Base-by-base conservation (phyloP, 768 basidiomycete genomes). In the Mycena galopus region DNA sequence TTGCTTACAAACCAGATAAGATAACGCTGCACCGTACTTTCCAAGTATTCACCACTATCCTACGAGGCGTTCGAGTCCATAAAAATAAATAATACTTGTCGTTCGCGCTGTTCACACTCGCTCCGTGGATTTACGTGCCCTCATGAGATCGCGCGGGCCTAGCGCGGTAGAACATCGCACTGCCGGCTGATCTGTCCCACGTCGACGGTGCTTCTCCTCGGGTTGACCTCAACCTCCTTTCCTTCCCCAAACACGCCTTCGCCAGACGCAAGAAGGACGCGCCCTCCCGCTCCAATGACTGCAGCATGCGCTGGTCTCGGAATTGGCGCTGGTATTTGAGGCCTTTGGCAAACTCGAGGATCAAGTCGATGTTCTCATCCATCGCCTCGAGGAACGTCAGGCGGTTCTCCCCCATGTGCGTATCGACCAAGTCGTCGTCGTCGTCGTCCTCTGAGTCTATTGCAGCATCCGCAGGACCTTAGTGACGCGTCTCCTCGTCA, bases 301-400 rank as follows among this genome's bases (percentile, higher is more conserved):
- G 65, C 8, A 80, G 64, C 75, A 79, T 76, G 9, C 73, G 70
- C 30, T 65, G 69, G 71, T 81, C 79, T 12, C 72, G 72, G 65
- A 81, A 79, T 64, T 78, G 78, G 32, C 72, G 25, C 51, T 80
- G 79, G 67, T 69, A 77, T 50, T 76, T 68, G 30, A 79, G 67
- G 5, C 77, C 79, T 61, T 68, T 58, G 1, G 68, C 57, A 56
- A 81, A 80, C 30, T 75, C 75, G 17, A 35, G 2, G 17, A 80
- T 67, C n/a, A 69, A 25, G 10, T 74, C 65, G 8, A 80, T 77
- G 23, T 62, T 30, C 39, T 74, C 72, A 17, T 70, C 58, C 71
- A 79, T 53, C 27, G 51, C 27, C 25, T 53, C 51, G 4, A 53
- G 25, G 27, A 53, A 53, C 5, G 51, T 53, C 19, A 17, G 62